Evolutionary conservation across 2,329 filamentous ascomycete genomes (phyloP).

Genomic region (Rasamsonia emersonii): DNA sequence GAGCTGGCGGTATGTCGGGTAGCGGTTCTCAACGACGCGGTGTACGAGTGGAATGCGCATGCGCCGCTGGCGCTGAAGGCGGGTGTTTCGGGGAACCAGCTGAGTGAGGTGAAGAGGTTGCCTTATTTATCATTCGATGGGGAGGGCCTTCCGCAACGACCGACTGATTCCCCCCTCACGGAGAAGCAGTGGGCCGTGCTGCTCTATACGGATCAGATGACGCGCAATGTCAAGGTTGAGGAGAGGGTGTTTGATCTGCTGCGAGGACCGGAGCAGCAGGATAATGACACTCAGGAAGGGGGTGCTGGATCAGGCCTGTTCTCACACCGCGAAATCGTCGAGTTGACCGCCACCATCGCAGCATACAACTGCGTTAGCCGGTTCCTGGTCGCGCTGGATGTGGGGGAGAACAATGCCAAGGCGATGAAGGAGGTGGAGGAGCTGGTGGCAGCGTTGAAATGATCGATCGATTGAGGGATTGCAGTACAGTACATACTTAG

Average conservation of each 20-base stretch:
- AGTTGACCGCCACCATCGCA: slow-evolving; percentile 77
- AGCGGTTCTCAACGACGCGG: slow-evolving; percentile 68
- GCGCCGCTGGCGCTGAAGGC: slow-evolving; percentile 52
- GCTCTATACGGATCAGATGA: slow-evolving; percentile 75
- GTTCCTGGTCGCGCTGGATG: slow-evolving; percentile 75
- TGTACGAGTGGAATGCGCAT: slow-evolving; percentile 80
- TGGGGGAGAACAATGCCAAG: slow-evolving; percentile 35
- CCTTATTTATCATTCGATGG: slow-evolving; percentile 39
- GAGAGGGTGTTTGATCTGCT: slow-evolving; percentile 59
- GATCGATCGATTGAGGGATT: too few species aligned
- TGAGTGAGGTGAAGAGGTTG: slow-evolving; percentile 48
- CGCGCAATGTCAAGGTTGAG: slow-evolving; percentile 57
- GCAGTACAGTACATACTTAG: too few species aligned
- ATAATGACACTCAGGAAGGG: too few species aligned
- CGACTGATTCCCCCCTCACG: slow-evolving; percentile 35
- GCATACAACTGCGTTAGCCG: slow-evolving; percentile 83
- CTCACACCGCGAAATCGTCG: slow-evolving; percentile 65
- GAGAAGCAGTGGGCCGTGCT: slow-evolving; percentile 60
- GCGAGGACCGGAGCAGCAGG: slow-evolving; percentile 27
- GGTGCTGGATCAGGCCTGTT: too few species aligned
- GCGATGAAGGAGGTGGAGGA: slow-evolving; percentile 60
- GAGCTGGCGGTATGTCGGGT: slow-evolving; percentile 76
- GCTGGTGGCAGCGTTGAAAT: slow-evolving; percentile 45
- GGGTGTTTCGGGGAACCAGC: slow-evolving; percentile 22
- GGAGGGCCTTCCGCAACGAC: slow-evolving; percentile 31